Percentiles rank a stretch among this genome's conserved stretches.
phyloP scores from a whole-genome alignment of 2,329 filamentous ascomycete genomes.

The Aspergillus tubingensis region DNA sequence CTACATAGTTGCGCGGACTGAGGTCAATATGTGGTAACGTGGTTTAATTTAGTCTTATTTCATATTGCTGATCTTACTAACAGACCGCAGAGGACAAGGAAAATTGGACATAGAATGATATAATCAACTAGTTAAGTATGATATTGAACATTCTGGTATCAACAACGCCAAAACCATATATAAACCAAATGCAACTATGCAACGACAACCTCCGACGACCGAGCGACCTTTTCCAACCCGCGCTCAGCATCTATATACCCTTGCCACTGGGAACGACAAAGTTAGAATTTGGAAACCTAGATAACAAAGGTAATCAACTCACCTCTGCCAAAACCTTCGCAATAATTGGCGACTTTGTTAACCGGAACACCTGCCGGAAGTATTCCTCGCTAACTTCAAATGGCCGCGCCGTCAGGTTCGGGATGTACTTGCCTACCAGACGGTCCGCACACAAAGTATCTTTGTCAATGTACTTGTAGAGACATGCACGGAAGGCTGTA shows the following conservation, averaged over 20 bases:
- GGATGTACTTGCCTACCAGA: constrained; percentile 6
- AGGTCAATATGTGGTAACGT: too few species aligned
- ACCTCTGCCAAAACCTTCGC: background rate
- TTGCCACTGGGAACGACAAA: background rate
- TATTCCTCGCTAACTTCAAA: constrained; percentile 4
- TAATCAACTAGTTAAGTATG: too few species aligned
- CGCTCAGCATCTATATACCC: background rate
- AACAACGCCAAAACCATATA: background rate
- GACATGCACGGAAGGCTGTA: constrained; percentile 6
- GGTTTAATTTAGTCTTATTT: too few species aligned
- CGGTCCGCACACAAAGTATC: background rate
- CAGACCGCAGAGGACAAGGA: too few species aligned
- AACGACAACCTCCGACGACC: background rate
- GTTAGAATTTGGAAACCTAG: background rate
- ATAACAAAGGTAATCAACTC: background rate
- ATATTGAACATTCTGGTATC: background rate
- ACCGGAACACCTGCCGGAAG: background rate
- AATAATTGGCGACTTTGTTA: background rate
- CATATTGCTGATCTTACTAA: too few species aligned
- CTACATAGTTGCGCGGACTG: too few species aligned
- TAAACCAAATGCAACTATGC: background rate
- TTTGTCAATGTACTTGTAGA: background rate
- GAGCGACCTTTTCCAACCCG: background rate
- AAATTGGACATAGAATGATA: too few species aligned
- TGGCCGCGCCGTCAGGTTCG: constrained; percentile 6